Conservation (phyloP, 345 rosid genomes). For the Eucalyptus cloeziana region DNA sequence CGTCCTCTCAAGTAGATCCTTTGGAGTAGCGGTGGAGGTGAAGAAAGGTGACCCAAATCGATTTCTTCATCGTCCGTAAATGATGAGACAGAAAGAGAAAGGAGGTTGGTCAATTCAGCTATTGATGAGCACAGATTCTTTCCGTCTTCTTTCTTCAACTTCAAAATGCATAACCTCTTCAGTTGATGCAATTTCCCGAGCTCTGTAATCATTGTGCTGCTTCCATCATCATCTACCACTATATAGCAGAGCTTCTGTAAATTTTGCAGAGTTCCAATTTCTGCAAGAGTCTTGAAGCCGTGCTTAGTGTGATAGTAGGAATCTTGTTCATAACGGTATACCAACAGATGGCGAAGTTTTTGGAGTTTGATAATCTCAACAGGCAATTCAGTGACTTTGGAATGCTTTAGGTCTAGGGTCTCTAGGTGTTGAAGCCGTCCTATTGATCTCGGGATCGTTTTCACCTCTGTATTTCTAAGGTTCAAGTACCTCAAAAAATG, state of each 20-base stretch:
- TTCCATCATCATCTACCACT: background rate
- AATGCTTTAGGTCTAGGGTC: conserved; percentile 18
- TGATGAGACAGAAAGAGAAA: background rate
- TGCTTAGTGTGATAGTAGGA: background rate
- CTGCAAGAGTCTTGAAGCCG: background rate
- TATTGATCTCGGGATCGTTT: conserved; percentile 5
- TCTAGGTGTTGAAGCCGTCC: conserved; percentile 9
- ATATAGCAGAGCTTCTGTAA: conserved; percentile 9
- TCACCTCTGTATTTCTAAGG: conserved; percentile 4
- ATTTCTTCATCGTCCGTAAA: conserved; percentile 1
- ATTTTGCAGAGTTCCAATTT: background rate
- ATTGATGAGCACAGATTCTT: conserved; percentile 2
- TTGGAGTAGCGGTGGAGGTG: conserved; percentile 13
- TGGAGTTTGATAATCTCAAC: conserved; percentile 2
- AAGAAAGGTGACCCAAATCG: conserved; percentile 1
- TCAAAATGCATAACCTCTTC: conserved; percentile 8
- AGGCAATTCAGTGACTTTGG: conserved; percentile 2
- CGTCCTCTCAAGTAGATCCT: conserved; percentile 19
- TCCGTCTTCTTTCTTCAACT: conserved; percentile 8
- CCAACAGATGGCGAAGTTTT: conserved; percentile 8
- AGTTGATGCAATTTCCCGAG: conserved; percentile 1
- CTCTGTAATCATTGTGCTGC: background rate
- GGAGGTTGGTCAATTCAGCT: background rate
- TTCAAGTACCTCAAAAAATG: conserved; percentile 8
- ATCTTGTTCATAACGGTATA: conserved; percentile 3